phyloP scores from a whole-genome alignment of 2,329 filamentous ascomycete species.

The Fusarium mundagurra region DNA sequence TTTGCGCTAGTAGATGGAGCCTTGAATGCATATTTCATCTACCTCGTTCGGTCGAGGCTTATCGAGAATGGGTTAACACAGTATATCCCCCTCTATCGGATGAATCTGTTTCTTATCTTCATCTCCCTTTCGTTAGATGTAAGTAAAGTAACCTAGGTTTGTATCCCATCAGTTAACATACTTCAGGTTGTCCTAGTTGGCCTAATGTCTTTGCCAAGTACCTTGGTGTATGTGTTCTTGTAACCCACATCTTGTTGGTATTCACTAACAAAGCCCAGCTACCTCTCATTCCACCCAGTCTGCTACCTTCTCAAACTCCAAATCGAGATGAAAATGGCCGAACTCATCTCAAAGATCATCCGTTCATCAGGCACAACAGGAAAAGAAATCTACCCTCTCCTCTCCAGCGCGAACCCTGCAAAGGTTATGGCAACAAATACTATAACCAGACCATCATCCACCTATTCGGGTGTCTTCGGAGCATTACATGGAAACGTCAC shows the following conservation, averaged over 20 bases:
- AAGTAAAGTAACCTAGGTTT: background rate
- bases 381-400: slow-evolving; percentile 1
- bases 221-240: slow-evolving; percentile 24
- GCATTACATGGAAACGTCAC: background rate
- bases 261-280: slow-evolving; percentile 15
- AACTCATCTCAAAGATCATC: slow-evolving; percentile 54
- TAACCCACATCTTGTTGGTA: too few species aligned
- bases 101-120: slow-evolving; percentile 42
- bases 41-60: slow-evolving; percentile 55
- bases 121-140: slow-evolving; percentile 43
- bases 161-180: too few species aligned
- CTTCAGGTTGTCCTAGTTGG: slow-evolving; percentile 37
- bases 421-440: background rate
- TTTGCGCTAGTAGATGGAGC: slow-evolving; percentile 59
- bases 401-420: background rate
- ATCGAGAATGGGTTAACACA: slow-evolving; percentile 59
- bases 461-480: background rate
- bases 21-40: slow-evolving; percentile 62
- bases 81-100: slow-evolving; percentile 55
- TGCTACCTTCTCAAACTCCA: slow-evolving; percentile 60
- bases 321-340: slow-evolving; percentile 62
- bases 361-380: background rate
- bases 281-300: slow-evolving; percentile 53
- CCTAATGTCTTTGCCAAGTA: slow-evolving; percentile 43
- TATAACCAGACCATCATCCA: background rate